phyloP scores from a whole-genome alignment of 805 yeast genomes.

The Clavispora santaluciae region DNA sequence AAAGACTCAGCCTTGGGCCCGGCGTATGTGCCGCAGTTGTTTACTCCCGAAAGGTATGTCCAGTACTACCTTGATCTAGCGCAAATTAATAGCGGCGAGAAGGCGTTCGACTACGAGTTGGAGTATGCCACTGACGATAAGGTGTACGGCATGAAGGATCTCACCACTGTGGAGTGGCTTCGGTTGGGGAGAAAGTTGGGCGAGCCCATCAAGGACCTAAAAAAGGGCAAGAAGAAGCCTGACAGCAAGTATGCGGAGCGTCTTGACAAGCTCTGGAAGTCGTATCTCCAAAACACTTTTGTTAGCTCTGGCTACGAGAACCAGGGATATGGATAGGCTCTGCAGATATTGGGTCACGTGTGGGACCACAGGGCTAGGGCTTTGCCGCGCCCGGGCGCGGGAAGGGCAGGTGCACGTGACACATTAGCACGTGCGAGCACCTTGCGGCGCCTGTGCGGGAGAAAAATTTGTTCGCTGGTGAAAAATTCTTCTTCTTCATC shows the following conservation, averaged over 20 bases:
- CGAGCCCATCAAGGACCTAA: conserved; percentile 23
- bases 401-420: too few relatives aligned
- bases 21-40: conserved; percentile 64
- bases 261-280: conserved; percentile 49
- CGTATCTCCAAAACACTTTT: conserved; percentile 55
- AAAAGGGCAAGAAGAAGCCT: conserved; percentile 2
- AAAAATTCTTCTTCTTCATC: conserved; percentile 6
- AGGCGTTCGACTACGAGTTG: conserved; percentile 51
- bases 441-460: background rate
- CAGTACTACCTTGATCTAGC: conserved; percentile 70
- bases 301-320: conserved; percentile 62
- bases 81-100: conserved; percentile 39
- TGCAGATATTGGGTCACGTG: background rate
- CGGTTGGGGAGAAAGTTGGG: conserved; percentile 52
- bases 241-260: conserved; percentile 8
- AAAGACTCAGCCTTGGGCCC: conserved; percentile 58
- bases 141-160: conserved; percentile 47
- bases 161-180: conserved; percentile 62
- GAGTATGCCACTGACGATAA: conserved; percentile 68
- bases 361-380: background rate
- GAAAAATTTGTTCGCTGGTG: conserved; percentile 7
- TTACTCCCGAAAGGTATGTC: conserved; percentile 66
- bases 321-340: conserved; percentile 32
- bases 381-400: too few relatives aligned
- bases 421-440: background rate